Base-by-base conservation (phyloP, 306 rosid species). In the Cicer cuneatum region DNA sequence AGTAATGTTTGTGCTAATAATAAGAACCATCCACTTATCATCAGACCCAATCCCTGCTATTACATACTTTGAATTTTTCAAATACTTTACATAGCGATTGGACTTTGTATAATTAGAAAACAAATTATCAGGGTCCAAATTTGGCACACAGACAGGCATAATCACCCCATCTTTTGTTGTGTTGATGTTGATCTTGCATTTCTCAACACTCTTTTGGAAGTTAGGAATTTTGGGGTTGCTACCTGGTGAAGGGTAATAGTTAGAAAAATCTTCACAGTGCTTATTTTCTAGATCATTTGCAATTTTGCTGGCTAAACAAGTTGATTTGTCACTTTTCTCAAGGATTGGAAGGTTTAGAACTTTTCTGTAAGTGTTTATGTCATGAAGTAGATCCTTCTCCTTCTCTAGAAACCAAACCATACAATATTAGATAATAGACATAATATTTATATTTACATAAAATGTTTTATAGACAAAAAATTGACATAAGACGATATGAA, bases 1-100 rank as follows among this genome's bases (percentile, higher is more conserved):
- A 1, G 69, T 16, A 0, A 86, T 4, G 19, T 71, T 78, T 7
- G 96, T 90, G 53, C 75, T 84, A 72, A 90, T 14, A 60, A 89
- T 83, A 21, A 89, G 77, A 64, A 90, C 85, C 85, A 89, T 83
- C 97, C 97, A 93, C 14, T 93, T 87, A 21, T 89, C 71, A 47
- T 93, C 88, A 1, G 83, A 68, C 10, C 89, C 97, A 49, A 87
- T 16, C 1, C 98, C 98, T 2, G 84, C 97, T 13, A 86, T 86
- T 0, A 82, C 75, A 66, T 75, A 90, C 75, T 78, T 87, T 0
- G 97, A 86, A 72, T 75, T 68, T 10, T 90, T 90, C 10, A 90
- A 64, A 54, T 85, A 87, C 77, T 64, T 86, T 0, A 87, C 77
- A 48, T 67, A 86, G 6, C 29, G 78, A 67, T 66, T 24, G 0